Conservation (phyloP, 2,329 filamentous ascomycete species). For the Diaporthe nobilis region DNA sequence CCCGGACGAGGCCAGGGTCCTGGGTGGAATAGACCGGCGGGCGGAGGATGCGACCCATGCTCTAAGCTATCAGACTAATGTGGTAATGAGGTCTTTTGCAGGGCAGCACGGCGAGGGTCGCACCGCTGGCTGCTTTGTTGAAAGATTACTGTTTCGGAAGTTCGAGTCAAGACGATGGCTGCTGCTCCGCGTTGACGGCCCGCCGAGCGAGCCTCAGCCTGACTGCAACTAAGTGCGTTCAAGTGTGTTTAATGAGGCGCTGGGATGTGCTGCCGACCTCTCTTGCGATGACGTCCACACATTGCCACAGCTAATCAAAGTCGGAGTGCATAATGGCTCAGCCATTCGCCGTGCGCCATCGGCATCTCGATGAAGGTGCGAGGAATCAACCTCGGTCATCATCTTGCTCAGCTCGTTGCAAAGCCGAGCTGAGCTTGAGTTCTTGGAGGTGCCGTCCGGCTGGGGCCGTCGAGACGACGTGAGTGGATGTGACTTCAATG, state of each 20-base stretch:
- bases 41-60: constrained; percentile 29
- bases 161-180: constrained; percentile 29
- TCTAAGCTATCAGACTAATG: constrained; percentile 13
- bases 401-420: constrained; percentile 6
- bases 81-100: constrained; percentile 10
- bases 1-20: constrained; percentile 33
- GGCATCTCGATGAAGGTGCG: constrained; percentile 17
- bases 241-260: constrained; percentile 24
- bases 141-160: constrained; percentile 39
- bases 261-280: constrained; percentile 27
- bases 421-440: neutral
- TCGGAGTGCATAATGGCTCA: neutral
- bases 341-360: constrained; percentile 1
- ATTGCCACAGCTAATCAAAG: constrained; percentile 27
- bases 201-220: constrained; percentile 26
- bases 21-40: constrained; percentile 35
- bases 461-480: constrained; percentile 1
- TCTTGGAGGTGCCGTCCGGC: neutral
- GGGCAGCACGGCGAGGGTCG: constrained; percentile 13
- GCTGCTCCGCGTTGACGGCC: constrained; percentile 21
- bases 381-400: neutral
- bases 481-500: constrained; percentile 36
- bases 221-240: neutral
- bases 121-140: constrained; percentile 17
- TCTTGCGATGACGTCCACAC: constrained; percentile 15